These are phyloP conservation scores for Neospora caninum DNA, from an alignment of 169 alveolate species.

Conservation along the genomic window DNA sequence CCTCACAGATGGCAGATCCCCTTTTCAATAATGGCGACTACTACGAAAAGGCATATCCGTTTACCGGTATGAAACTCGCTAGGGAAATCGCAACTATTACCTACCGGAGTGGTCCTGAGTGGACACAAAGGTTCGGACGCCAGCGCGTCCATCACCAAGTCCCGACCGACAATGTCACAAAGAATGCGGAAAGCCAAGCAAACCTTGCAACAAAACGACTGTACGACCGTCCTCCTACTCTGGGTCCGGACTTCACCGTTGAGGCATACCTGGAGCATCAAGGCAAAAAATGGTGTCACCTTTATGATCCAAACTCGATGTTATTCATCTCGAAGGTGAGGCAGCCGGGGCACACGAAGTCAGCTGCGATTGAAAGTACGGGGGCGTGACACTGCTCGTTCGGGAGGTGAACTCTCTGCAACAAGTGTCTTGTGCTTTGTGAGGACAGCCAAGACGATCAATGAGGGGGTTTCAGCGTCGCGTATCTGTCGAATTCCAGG, in stretches of 20 bases:
- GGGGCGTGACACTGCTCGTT: too few relatives aligned
- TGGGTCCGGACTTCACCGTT: constrained; percentile 47
- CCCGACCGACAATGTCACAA: background rate
- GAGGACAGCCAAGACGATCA: too few relatives aligned
- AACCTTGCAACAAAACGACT: background rate
- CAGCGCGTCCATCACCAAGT: constrained; percentile 23
- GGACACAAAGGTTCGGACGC: constrained; percentile 63
- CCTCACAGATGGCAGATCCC: constrained; percentile 64
- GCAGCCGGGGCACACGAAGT: too few relatives aligned
- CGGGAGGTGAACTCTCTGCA: too few relatives aligned
- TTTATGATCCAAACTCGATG: constrained; percentile 63
- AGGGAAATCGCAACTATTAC: constrained; percentile 59
- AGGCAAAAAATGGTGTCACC: constrained; percentile 59
- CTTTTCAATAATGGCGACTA: constrained; percentile 42
- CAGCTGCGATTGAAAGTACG: too few relatives aligned
- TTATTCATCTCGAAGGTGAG: constrained; percentile 59
- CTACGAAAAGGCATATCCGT: constrained; percentile 48
- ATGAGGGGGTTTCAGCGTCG: too few relatives aligned
- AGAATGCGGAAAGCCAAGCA: background rate
- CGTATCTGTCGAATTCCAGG: too few relatives aligned
- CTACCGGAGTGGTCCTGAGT: constrained; percentile 68
- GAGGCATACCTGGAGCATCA: constrained; percentile 64
- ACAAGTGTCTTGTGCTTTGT: too few relatives aligned
- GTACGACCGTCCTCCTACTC: background rate
- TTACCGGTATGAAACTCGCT: constrained; percentile 53